Evolutionary conservation across 2,329 filamentous ascomycete species (phyloP).

Genomic region (Pezicula rhizophila): DNA sequence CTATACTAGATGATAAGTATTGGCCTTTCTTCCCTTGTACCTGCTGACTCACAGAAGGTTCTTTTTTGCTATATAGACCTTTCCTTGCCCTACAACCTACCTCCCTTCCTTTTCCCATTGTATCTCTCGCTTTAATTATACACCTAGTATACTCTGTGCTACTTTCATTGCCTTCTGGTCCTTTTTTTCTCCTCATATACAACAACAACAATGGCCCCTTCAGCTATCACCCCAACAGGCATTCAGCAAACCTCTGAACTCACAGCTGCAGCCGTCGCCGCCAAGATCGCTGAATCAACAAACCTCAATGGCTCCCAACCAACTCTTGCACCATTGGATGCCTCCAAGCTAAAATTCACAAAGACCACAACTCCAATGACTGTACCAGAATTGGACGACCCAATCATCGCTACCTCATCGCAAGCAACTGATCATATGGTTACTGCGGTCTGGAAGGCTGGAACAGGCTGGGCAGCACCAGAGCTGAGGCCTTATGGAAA

Average conservation of each 20-base stretch:
- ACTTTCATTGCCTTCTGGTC: background rate
- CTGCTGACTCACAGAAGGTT: too few relatives aligned
- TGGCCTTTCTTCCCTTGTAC: too few relatives aligned
- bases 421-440: conserved; percentile 79
- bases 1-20: too few relatives aligned
- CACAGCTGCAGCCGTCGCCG: conserved; percentile 44
- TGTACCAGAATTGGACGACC: conserved; percentile 43
- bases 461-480: conserved; percentile 66
- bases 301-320: conserved; percentile 63
- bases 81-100: too few relatives aligned
- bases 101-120: too few relatives aligned
- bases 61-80: too few relatives aligned
- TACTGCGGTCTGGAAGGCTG: conserved; percentile 59
- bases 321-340: conserved; percentile 39
- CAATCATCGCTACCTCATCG: conserved; percentile 23
- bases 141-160: background rate
- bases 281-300: conserved; percentile 34
- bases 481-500: conserved; percentile 74
- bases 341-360: conserved; percentile 54
- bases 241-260: conserved; percentile 44
- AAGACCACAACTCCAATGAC: conserved; percentile 43
- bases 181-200: background rate
- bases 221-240: conserved; percentile 32
- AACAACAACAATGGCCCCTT: conserved; percentile 39
- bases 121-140: too few relatives aligned